Evolutionary conservation across 768 basidiomycete genomes (phyloP).

Genomic region (Podaxis sp.): DNA sequence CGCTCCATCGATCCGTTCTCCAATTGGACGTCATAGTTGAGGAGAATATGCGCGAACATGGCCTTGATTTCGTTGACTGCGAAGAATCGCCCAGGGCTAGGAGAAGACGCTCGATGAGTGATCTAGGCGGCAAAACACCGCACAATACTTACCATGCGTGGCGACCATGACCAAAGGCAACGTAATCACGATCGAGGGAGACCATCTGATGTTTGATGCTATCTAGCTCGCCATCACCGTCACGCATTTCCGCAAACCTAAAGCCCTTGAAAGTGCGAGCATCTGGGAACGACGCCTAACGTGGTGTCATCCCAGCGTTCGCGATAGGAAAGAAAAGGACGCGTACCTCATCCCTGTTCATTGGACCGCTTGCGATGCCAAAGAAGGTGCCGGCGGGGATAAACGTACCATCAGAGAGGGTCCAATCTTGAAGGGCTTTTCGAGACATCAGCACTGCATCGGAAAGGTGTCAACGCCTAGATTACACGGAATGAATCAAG

Average conservation of each 20-base stretch:
- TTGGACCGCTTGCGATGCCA: conserved; percentile 25
- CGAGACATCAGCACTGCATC: conserved; percentile 32
- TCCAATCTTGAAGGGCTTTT: conserved; percentile 35
- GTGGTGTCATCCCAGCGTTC: background rate
- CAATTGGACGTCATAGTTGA: conserved; percentile 37
- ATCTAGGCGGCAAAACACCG: background rate
- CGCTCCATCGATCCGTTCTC: conserved; percentile 14
- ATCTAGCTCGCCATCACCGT: conserved; percentile 19
- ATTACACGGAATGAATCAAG: conserved; percentile 21
- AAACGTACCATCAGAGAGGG: conserved; percentile 41
- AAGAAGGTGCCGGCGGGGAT: conserved; percentile 23
- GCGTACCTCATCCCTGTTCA: conserved; percentile 30
- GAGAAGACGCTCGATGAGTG: background rate
- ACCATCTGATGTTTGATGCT: conserved; percentile 28
- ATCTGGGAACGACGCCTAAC: conserved; percentile 23
- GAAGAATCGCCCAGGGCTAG: conserved; percentile 41
- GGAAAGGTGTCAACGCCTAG: background rate
- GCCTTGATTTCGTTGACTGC: conserved; percentile 39
- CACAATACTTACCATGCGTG: conserved; percentile 25
- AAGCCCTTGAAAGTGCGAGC: conserved; percentile 38
- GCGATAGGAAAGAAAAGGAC: background rate
- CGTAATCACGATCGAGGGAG: conserved; percentile 23
- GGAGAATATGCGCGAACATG: conserved; percentile 34
- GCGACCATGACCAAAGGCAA: conserved; percentile 32
- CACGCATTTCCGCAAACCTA: conserved; percentile 33